Base-by-base conservation (phyloP, 768 basidiomycete genomes). In the Filobasidium wieringae region DNA sequence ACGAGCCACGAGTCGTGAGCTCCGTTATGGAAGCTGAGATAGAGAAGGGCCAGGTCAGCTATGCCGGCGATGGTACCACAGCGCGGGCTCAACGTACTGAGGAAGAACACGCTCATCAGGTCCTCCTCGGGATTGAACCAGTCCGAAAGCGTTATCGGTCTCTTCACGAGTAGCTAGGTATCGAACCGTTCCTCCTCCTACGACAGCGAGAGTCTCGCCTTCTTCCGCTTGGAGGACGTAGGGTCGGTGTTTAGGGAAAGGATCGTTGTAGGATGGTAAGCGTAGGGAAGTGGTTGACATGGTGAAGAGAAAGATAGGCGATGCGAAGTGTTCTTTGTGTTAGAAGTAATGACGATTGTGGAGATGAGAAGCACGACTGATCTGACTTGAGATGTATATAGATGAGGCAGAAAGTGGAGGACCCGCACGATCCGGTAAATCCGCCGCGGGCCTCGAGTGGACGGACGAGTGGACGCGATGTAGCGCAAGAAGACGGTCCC, bases 211-310 rank as follows among this genome's bases (percentile, higher is more conserved):
- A 2, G 59, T 60, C 22, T 60, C 59, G 1, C 59, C 59, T 43
- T 60, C 22, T 27, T 60, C 59, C 1, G 59, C 54, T 22, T 53
- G 43, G 32, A 60, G 52, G n/a, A 60, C 53, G 49, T 60, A 60
- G 1, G 59, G 53, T 24, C 45, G 32, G 53, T 51, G 34, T 11
- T 26, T 27, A 5, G 59, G 59, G 7, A 60, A 37, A 17, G 59
- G 45, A 24, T 41, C 43, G 45, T 53, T 9, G 34, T 36, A 55
- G 27, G 29, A 4, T 12, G 53, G 37, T 7, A 60, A 54, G 29
- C 59, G 59, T 29, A 60, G 59, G 45, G 37, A 30, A 4, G 51
- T 27, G 24, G 41, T 51, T 45, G 59, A 8, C 30, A 41, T 54
- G 37, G 34, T 37, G 37, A 41, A n/a, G n/a, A n/a, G n/a, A n/a